Evolutionary conservation across 2,329 filamentous ascomycete genomes (phyloP).

Genomic region (Rutstroemia sp.): DNA sequence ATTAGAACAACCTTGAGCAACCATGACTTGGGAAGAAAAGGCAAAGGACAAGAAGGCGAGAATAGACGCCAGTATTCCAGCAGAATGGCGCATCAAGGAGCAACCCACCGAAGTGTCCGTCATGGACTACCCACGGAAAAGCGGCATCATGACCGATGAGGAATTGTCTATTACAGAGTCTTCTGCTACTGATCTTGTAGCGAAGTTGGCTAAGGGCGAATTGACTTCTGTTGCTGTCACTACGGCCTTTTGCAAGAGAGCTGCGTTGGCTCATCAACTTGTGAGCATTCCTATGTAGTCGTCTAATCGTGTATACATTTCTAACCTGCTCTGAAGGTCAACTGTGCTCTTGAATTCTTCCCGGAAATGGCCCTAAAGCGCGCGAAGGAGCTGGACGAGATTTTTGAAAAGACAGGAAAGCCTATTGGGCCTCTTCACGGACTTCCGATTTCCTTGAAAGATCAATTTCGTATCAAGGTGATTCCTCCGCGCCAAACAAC

Average conservation of each 20-base stretch:
- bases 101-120: slow-evolving; percentile 50
- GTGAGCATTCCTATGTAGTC: slow-evolving; percentile 2
- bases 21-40: too few species aligned
- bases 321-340: slow-evolving; percentile 15
- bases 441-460: slow-evolving; percentile 51
- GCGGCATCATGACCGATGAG: slow-evolving; percentile 27
- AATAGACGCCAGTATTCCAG: slow-evolving; percentile 46
- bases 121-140: slow-evolving; percentile 31
- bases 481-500: background rate
- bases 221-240: slow-evolving; percentile 32
- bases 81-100: slow-evolving; percentile 46
- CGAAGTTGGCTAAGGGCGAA: slow-evolving; percentile 17
- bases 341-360: slow-evolving; percentile 39
- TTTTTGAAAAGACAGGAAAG: slow-evolving; percentile 32
- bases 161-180: slow-evolving; percentile 37
- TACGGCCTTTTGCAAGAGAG: slow-evolving; percentile 41
- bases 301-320: background rate
- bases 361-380: slow-evolving; percentile 38
- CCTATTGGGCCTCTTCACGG: slow-evolving; percentile 55
- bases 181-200: slow-evolving; percentile 20
- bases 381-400: slow-evolving; percentile 39
- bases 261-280: slow-evolving; percentile 40
- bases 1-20: too few species aligned
- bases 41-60: slow-evolving; percentile 14
- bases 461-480: slow-evolving; percentile 52